These are phyloP conservation scores for Fusarium palustre DNA, from an alignment of 2,329 filamentous ascomycete species.

Conservation along the genomic window DNA sequence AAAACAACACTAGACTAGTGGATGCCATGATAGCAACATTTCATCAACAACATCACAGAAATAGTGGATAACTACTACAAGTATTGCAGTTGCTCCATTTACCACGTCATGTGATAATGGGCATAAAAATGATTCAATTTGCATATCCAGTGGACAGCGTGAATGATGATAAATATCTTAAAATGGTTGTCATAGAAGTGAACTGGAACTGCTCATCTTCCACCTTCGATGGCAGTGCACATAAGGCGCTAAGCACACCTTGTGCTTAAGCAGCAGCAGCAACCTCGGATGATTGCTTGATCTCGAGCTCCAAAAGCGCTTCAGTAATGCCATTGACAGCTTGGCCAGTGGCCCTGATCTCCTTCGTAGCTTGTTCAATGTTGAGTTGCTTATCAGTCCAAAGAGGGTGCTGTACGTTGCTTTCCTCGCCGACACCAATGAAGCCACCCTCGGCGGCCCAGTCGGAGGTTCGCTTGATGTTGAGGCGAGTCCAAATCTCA, in stretches of 20 bases:
- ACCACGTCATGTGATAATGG: slow-evolving; percentile 15
- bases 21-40: background rate
- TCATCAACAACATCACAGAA: background rate
- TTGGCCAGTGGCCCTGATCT: slow-evolving; percentile 64
- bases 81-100: slow-evolving; percentile 11
- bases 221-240: slow-evolving; percentile 9
- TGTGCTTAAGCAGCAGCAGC: slow-evolving; percentile 45
- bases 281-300: slow-evolving; percentile 49
- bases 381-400: slow-evolving; percentile 94
- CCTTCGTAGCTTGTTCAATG: slow-evolving; percentile 72
- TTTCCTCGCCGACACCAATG: slow-evolving; percentile 87
- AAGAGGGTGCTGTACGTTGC: slow-evolving; percentile 74
- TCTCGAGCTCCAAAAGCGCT: slow-evolving; percentile 68
- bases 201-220: slow-evolving; percentile 30
- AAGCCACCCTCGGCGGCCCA: slow-evolving; percentile 94
- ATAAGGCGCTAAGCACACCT: background rate
- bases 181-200: slow-evolving; percentile 39
- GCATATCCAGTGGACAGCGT: slow-evolving; percentile 26
- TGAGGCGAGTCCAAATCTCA: slow-evolving; percentile 86
- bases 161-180: slow-evolving; percentile 37
- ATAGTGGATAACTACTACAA: background rate
- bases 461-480: slow-evolving; percentile 91
- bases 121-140: slow-evolving; percentile 40
- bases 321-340: slow-evolving; percentile 63
- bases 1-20: background rate